Percentiles rank a stretch among this genome's conserved stretches.
phyloP scores from a whole-genome alignment of 306 rosid genomes.

The Cucurbita moschata region DNA sequence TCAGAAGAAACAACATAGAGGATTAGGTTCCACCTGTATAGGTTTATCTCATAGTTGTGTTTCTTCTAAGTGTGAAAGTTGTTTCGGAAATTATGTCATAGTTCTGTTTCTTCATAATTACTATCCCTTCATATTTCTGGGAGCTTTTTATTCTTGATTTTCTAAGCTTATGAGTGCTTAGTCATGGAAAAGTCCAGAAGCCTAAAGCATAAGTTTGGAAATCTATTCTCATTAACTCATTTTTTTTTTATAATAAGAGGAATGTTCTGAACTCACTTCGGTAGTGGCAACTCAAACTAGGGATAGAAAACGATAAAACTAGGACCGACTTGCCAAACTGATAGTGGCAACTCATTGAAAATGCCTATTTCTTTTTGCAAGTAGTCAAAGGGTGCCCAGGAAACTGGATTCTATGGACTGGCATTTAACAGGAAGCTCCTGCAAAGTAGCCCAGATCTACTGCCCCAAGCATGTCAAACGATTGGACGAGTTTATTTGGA shows the following conservation, averaged over 20 bases:
- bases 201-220: no score
- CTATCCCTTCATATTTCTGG: not conserved
- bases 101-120: not conserved
- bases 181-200: no score
- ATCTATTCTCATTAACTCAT: no score
- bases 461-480: not conserved
- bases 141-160: not conserved
- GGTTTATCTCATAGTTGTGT: not conserved
- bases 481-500: not conserved
- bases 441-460: not conserved
- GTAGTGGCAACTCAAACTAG: not conserved
- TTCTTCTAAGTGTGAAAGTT: not conserved
- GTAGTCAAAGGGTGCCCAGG: not conserved
- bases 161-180: not conserved
- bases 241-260: not conserved
- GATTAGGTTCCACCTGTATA: not conserved
- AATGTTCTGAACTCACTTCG: not conserved
- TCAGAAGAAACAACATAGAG: not conserved
- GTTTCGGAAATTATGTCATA: not conserved
- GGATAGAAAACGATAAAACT: not conserved
- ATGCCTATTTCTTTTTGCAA: not conserved
- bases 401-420: not conserved
- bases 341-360: no score
- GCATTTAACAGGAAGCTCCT: not conserved
- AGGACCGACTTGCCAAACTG: no score